Evolutionary conservation across 768 basidiomycete genomes (phyloP).

Genomic region (Pleurotus cornucopiae): DNA sequence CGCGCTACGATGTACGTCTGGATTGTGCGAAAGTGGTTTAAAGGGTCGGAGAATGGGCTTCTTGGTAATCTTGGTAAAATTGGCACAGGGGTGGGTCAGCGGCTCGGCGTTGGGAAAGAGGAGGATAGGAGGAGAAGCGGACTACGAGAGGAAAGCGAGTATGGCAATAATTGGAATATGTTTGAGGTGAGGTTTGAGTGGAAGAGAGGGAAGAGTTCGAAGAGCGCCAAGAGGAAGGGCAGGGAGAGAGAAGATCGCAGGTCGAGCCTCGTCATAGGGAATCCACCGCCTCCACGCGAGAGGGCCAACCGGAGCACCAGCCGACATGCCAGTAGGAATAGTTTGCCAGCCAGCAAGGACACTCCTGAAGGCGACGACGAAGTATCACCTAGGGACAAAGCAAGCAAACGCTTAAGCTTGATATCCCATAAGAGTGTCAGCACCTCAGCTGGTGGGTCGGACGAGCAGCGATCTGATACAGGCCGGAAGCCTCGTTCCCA

Average conservation of each 20-base stretch:
- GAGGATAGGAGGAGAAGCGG: constrained; percentile 8
- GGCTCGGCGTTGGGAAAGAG: constrained; percentile 9
- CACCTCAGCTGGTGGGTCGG: neutral
- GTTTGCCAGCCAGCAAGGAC: neutral
- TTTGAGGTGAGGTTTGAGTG: constrained; percentile 81
- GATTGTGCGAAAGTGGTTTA: constrained; percentile 74
- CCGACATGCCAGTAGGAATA: neutral
- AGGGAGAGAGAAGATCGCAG: constrained; percentile 18
- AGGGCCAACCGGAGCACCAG: neutral
- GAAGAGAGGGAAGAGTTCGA: constrained; percentile 46
- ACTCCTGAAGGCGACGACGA: constrained; percentile 17
- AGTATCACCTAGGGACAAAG: constrained; percentile 23
- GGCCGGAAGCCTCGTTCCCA: neutral
- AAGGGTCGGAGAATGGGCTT: constrained; percentile 40
- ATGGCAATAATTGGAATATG: constrained; percentile 24
- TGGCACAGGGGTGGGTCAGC: constrained; percentile 5
- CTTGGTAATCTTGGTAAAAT: constrained; percentile 40
- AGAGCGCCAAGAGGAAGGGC: constrained; percentile 22
- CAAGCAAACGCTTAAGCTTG: constrained; percentile 4
- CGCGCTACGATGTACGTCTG: constrained; percentile 66
- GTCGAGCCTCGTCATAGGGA: neutral
- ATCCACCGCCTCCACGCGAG: constrained; percentile 1
- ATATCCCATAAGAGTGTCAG: constrained; percentile 3
- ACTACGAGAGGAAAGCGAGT: neutral
- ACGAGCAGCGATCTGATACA: neutral